Evolutionary conservation across 768 basidiomycete species (phyloP), one percentile per base, ranked within the genome.

Genomic region (Sarcomyxa edulis): DNA sequence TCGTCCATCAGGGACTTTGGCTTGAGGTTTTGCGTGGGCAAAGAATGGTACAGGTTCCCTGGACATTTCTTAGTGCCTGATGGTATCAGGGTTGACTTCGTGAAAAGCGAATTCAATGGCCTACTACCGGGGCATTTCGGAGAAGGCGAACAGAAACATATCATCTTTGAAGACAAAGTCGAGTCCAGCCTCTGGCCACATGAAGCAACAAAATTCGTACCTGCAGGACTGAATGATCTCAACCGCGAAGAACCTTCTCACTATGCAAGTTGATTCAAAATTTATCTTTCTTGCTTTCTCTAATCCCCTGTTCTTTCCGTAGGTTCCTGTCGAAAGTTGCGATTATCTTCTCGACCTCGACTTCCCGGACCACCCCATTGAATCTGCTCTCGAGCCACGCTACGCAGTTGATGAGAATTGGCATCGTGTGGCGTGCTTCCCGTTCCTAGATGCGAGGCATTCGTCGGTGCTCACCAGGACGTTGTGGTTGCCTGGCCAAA

Each of bases 31-130:
- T 99, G 96, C 61, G 69, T 86, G 35, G 90, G 84, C 33, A 94
- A 93, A 58, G 96, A 99, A 61, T 99, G 96, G 96, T 70, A 97
- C 54, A 75, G 95, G 16, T 99, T 92, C 69, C 88, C 93, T 3
- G 79, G 90, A 3, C 84, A 86, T 56, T 97, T 86, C 59, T 72
- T 95, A 33, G 73, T 98, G 15, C 93, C 94, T 2, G 75, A 82
- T 42, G 85, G 78, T 19, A 64, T 98, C 42, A 71, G 78, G 19
- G 79, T 95, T n/a, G 73, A 83, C 42, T 97, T 92, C 60, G 68
- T 98, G 58, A 88, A 92, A 66, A 92, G 85, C 59, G 91, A 85
- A 41, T 97, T 98, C 49, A 74, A 82, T 45, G 95, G 92, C 7
- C 72, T 90, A 53, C 66, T 99, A 45, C 96, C 96, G 10, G 76